These are phyloP conservation scores for Polyporus tsugae DNA, from an alignment of 1,284 basidiomycete genomes.

Conservation along the genomic window DNA sequence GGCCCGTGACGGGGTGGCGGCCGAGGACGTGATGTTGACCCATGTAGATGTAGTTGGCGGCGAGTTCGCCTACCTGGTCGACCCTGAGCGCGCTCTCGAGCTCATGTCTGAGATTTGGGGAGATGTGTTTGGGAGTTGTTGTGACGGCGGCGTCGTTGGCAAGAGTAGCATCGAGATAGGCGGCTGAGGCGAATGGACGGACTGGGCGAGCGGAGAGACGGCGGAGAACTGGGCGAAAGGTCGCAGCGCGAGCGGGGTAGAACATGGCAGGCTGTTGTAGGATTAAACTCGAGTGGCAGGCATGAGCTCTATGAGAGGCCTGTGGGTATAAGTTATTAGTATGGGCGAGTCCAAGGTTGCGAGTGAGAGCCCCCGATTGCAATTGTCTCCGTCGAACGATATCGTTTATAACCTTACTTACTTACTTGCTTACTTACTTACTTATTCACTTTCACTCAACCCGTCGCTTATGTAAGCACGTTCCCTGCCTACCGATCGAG, in stretches of 20 bases:
- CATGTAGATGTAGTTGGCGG: slow-evolving; percentile 92
- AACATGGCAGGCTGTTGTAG: slow-evolving; percentile 13
- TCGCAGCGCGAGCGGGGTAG: not conserved
- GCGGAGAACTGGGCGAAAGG: slow-evolving; percentile 17
- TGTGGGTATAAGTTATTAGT: too few relatives aligned
- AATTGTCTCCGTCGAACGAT: too few relatives aligned
- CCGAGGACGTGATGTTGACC: slow-evolving; percentile 83
- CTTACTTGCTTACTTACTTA: too few relatives aligned
- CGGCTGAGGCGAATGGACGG: slow-evolving; percentile 36
- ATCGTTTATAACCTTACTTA: too few relatives aligned
- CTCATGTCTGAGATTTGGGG: slow-evolving; percentile 53
- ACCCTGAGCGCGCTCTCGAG: slow-evolving; percentile 80
- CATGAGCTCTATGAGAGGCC: too few relatives aligned
- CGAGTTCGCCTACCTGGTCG: slow-evolving; percentile 93
- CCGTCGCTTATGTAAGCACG: not conserved
- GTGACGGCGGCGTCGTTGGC: slow-evolving; percentile 48
- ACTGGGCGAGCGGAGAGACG: slow-evolving; percentile 22
- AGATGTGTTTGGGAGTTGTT: slow-evolving; percentile 58
- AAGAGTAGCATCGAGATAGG: slow-evolving; percentile 47
- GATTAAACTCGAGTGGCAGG: too few relatives aligned
- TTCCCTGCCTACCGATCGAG: not conserved
- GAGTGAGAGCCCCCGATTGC: too few relatives aligned
- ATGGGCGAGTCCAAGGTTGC: too few relatives aligned
- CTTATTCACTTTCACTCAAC: too few relatives aligned
- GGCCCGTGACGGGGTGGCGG: slow-evolving; percentile 65